Conservation (phyloP, 768 basidiomycete species). For the Mycena amicta region DNA sequence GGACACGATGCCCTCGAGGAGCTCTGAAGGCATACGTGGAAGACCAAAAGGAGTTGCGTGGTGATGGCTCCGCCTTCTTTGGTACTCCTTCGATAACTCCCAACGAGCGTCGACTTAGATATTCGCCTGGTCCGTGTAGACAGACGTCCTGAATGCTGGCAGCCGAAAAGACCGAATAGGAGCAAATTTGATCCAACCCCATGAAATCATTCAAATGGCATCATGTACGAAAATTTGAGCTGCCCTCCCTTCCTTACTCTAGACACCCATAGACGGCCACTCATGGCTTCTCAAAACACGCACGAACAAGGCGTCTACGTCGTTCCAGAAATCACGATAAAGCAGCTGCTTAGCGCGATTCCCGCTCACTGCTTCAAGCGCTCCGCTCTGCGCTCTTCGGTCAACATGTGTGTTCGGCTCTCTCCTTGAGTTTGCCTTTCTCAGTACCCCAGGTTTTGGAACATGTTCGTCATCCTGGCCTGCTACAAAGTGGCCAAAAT, state of each 20-base stretch:
- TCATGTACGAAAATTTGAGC: too few species aligned
- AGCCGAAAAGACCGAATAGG: too few species aligned
- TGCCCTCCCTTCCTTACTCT: not conserved
- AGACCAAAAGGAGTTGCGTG: too few species aligned
- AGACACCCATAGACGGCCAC: not conserved
- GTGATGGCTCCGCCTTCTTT: too few species aligned
- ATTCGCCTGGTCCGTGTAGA: too few species aligned
- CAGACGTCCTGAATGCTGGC: too few species aligned
- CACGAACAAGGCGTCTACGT: conserved; percentile 58
- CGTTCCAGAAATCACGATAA: conserved; percentile 86
- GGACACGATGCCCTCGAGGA: conserved; percentile 13
- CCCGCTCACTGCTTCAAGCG: conserved; percentile 93
- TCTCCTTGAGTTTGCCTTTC: not conserved
- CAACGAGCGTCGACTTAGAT: too few species aligned
- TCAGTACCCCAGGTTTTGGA: conserved; percentile 59
- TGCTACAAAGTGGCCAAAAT: conserved; percentile 70
- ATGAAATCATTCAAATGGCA: too few species aligned
- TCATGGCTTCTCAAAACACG: conserved; percentile 15
- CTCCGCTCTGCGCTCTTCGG: conserved; percentile 75
- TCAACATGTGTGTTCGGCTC: conserved; percentile 65
- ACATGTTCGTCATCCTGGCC: conserved; percentile 66
- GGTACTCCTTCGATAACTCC: too few species aligned
- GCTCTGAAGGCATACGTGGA: conserved; percentile 4
- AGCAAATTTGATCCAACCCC: too few species aligned
- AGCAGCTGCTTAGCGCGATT: conserved; percentile 82